phyloP scores from a whole-genome alignment of 2,329 filamentous ascomycete genomes.

The Diaporthe citrichinensis region DNA sequence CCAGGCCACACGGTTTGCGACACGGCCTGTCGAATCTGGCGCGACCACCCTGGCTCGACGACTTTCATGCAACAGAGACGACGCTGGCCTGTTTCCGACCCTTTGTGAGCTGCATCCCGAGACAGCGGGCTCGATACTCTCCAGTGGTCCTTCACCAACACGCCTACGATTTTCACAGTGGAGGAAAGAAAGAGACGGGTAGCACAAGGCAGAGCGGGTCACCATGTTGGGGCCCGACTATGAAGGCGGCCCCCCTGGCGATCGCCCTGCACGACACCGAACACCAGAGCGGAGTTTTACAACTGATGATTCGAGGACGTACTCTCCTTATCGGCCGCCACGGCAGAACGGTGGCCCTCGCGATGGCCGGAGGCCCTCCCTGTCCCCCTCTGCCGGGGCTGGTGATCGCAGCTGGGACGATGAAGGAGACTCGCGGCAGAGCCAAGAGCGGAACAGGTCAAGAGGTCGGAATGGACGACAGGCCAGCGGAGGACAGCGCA shows the following conservation, averaged over 20 bases:
- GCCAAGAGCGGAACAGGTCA: conserved; percentile 71
- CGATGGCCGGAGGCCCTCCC: conserved; percentile 41
- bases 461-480: conserved; percentile 67
- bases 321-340: conserved; percentile 48
- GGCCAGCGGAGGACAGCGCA: conserved; percentile 72
- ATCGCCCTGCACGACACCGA: conserved; percentile 51
- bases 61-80: conserved; percentile 39
- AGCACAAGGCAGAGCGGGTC: conserved; percentile 40
- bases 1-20: conserved; percentile 37
- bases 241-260: conserved; percentile 57
- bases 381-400: conserved; percentile 39
- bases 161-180: conserved; percentile 20
- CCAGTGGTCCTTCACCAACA: conserved; percentile 15
- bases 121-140: conserved; percentile 26
- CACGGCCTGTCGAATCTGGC: conserved; percentile 33
- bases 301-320: conserved; percentile 43
- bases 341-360: conserved; percentile 44
- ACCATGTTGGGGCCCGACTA: conserved; percentile 62
- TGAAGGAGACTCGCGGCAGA: conserved; percentile 58
- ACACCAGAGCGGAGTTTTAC: conserved; percentile 43
- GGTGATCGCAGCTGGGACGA: conserved; percentile 42
- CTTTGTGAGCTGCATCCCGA: conserved; percentile 40
- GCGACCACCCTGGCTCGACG: conserved; percentile 21
- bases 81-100: conserved; percentile 38
- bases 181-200: conserved; percentile 39